A percentile compares a stretch with the other conserved stretches of the same genome.
Evolutionary conservation across 2,329 filamentous ascomycete genomes (phyloP).

Genomic region (Clonostachys rosea): DNA sequence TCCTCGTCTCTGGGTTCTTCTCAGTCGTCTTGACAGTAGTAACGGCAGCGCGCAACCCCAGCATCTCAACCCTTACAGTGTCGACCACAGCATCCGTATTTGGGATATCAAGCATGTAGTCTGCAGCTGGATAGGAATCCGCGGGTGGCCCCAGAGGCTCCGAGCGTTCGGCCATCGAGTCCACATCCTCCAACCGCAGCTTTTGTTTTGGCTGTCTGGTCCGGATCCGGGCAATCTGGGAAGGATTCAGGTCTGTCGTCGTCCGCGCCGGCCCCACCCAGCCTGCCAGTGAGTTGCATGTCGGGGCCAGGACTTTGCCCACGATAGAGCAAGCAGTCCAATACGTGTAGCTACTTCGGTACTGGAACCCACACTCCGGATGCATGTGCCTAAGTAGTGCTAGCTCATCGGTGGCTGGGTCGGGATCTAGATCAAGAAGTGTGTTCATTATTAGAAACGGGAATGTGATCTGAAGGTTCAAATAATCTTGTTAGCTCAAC

Average conservation of each 20-base stretch:
- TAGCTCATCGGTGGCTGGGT: slow-evolving; percentile 59
- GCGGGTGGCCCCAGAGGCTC: slow-evolving; percentile 64
- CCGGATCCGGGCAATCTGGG: slow-evolving; percentile 66
- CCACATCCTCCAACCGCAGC: slow-evolving; percentile 54
- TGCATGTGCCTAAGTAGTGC: slow-evolving; percentile 64
- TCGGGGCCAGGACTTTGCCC: slow-evolving; percentile 70
- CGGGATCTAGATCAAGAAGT: slow-evolving; percentile 69
- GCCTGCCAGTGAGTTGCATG: slow-evolving; percentile 64
- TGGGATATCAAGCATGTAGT: slow-evolving; percentile 60
- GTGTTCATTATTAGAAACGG: slow-evolving; percentile 77
- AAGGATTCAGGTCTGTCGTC: slow-evolving; percentile 60
- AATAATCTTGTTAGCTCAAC: neutral
- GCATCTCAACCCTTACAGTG: slow-evolving; percentile 64
- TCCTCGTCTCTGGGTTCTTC: slow-evolving; percentile 24
- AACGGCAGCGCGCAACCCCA: slow-evolving; percentile 45
- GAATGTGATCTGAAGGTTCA: slow-evolving; percentile 43
- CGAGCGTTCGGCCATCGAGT: slow-evolving; percentile 62
- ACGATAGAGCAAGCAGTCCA: slow-evolving; percentile 71
- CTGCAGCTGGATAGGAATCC: slow-evolving; percentile 57
- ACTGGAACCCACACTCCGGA: slow-evolving; percentile 70
- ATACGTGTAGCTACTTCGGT: slow-evolving; percentile 69
- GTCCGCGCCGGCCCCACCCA: slow-evolving; percentile 72
- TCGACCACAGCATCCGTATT: slow-evolving; percentile 48
- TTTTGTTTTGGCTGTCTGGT: slow-evolving; percentile 52
- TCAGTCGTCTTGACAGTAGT: slow-evolving; percentile 5